Conservation (phyloP, 2,329 filamentous ascomycete genomes). For the Paecilomyces sp. region DNA sequence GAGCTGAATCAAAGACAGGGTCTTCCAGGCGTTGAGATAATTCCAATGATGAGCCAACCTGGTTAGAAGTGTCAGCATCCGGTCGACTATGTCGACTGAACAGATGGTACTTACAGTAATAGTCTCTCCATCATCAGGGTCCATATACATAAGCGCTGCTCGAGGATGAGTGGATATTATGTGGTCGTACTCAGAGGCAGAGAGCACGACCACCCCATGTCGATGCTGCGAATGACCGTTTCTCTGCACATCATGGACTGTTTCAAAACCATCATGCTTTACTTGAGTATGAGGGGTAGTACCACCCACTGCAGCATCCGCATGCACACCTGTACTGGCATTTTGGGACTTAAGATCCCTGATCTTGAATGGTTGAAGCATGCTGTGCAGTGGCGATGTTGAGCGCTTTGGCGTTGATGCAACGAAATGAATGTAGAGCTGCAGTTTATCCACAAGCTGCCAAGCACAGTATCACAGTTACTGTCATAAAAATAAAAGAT, state of each 20-base stretch:
- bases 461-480: not conserved
- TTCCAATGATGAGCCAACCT: slow-evolving; percentile 43
- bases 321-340: slow-evolving; percentile 10
- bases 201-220: slow-evolving; percentile 32
- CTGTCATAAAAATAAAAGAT: not conserved
- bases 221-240: slow-evolving; percentile 2
- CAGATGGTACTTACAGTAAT: slow-evolving; percentile 32
- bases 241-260: not conserved
- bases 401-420: not conserved
- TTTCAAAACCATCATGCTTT: not conserved
- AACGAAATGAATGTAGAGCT: not conserved
- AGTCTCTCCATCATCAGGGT: slow-evolving; percentile 40
- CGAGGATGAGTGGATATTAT: slow-evolving; percentile 33
- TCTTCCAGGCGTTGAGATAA: slow-evolving; percentile 41
- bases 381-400: not conserved
- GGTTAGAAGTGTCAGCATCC: not conserved
- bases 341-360: slow-evolving; percentile 24
- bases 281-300: not conserved
- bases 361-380: slow-evolving; percentile 30
- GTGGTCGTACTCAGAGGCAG: slow-evolving; percentile 35
- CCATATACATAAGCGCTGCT: slow-evolving; percentile 36
- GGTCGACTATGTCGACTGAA: not conserved
- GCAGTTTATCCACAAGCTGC: not conserved
- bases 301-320: not conserved
- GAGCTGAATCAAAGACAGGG: slow-evolving; percentile 15